Evolutionary conservation across 2,329 filamentous ascomycete genomes (phyloP).

Genomic region (Colletotrichum scovillei): DNA sequence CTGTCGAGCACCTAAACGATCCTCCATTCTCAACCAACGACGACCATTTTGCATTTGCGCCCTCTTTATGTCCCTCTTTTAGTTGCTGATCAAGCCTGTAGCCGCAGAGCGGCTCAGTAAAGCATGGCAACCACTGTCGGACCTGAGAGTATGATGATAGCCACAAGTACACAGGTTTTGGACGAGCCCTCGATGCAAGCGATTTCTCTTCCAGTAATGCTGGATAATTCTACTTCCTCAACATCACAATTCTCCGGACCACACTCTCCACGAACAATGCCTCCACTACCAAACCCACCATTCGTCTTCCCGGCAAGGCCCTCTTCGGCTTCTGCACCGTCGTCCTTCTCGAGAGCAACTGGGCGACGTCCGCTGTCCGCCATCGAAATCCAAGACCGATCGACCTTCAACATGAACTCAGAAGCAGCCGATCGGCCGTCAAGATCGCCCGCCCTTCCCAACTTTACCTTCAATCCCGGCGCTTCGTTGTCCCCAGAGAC

Average conservation of each 20-base stretch:
- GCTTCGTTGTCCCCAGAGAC: constrained; percentile 48
- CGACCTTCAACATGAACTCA: constrained; percentile 42
- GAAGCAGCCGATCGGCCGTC: constrained; percentile 42
- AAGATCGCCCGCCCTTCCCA: constrained; percentile 58
- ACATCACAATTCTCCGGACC: constrained; percentile 41
- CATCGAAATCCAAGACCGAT: constrained; percentile 56
- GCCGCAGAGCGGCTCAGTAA: constrained; percentile 60
- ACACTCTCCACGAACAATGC: constrained; percentile 47
- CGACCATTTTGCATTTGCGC: constrained; percentile 37
- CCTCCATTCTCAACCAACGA: neutral
- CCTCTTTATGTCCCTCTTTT: constrained; percentile 53
- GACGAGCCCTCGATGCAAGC: constrained; percentile 39
- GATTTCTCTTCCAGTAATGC: constrained; percentile 42
- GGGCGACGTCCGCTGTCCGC: constrained; percentile 65
- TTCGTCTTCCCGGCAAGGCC: constrained; percentile 71
- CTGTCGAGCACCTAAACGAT: constrained; percentile 29
- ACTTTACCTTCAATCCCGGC: constrained; percentile 68
- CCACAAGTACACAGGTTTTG: constrained; percentile 31
- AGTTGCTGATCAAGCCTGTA: constrained; percentile 56
- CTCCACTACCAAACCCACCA: constrained; percentile 69
- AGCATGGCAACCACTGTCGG: constrained; percentile 56
- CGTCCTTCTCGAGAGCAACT: constrained; percentile 59
- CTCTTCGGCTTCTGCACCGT: constrained; percentile 58
- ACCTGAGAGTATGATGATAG: constrained; percentile 48
- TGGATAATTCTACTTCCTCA: constrained; percentile 41